Base-by-base conservation (phyloP, 352 stramenopile genomes). In the Phytophthora syringae region DNA sequence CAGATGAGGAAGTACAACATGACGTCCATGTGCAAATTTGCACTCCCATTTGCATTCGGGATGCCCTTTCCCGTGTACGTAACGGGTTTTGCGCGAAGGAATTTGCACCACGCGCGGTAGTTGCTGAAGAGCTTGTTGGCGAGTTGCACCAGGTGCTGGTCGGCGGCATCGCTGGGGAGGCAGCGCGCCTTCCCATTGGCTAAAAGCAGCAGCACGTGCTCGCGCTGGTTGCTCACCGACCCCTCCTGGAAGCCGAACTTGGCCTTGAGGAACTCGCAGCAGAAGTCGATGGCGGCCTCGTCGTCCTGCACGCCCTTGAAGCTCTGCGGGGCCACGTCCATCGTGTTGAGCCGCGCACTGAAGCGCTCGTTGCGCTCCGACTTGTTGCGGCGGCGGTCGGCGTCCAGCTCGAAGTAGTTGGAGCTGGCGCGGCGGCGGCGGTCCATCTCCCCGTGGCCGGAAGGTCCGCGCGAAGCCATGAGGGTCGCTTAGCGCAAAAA, bases 1-100 rank as follows among this genome's bases (percentile, higher is more conserved):
- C 97, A 99, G 50, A 99, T 91, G 42, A 97, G 95, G 48, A 99
- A 98, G 62, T 97, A 98, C 5, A 99, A 72, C 54, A 99, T 95
- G 5, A 99, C 70, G 79, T 99, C 96, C 92, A 93, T 93, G 57
- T 93, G 68, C 69, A 88, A 58, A 36, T 69, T 60, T 22, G 44
- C 57, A 21, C 42, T 65, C 36, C 49, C 18, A 12, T 64, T 66
- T 20, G 60, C 40, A 7, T 62, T 40, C 5, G 71, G 71, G 20
- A 76, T 65, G 4, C 44, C 40, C 18, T 34, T 64, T 6, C 67
- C 67, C 20, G 52, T 63, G 20, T 65, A 95, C 55, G 97, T 97
- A 45, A 95, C 77, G 5, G 95, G 92, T 22, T 76, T 57, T 5
- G 77, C 64, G 24, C 76, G 68, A 20, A 95, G 52, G 51, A 93